These are phyloP conservation scores for Kondoa subrosea DNA, from an alignment of 768 basidiomycete genomes.

Conservation along the genomic window DNA sequence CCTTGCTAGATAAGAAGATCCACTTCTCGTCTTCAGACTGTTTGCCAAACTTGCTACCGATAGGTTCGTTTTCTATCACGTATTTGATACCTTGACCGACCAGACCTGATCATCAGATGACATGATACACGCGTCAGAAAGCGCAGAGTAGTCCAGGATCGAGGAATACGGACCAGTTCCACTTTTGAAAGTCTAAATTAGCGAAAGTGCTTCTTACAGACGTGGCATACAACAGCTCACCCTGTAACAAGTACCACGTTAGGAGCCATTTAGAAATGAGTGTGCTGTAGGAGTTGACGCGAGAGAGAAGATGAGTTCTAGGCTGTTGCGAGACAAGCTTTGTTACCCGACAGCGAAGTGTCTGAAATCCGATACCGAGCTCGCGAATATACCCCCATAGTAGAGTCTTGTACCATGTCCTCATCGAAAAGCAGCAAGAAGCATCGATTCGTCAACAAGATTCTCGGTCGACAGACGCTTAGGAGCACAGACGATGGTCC, in stretches of 20 bases:
- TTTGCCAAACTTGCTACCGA: slow-evolving; percentile 56
- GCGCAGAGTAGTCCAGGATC: neutral
- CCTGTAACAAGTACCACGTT: neutral
- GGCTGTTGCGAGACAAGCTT: too few relatives aligned
- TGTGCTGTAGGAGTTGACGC: too few relatives aligned
- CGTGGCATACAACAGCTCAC: neutral
- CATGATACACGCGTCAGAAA: slow-evolving; percentile 45
- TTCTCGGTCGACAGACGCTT: neutral
- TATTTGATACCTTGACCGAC: slow-evolving; percentile 71
- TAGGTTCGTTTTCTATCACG: slow-evolving; percentile 59
- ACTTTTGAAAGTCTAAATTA: neutral
- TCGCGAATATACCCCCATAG: too few relatives aligned
- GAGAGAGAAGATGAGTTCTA: too few relatives aligned
- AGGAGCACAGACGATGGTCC: neutral
- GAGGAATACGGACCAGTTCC: neutral
- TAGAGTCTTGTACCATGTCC: too few relatives aligned
- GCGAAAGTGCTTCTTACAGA: neutral
- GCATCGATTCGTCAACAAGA: neutral
- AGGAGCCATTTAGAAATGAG: neutral
- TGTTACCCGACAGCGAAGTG: too few relatives aligned
- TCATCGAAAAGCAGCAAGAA: neutral
- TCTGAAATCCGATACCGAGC: too few relatives aligned
- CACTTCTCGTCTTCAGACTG: slow-evolving; percentile 60
- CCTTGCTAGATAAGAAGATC: slow-evolving; percentile 62
- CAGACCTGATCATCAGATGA: slow-evolving; percentile 68